A percentile compares a stretch with the other conserved stretches of the same genome.
Evolutionary conservation across 345 rosid species (phyloP).

Genomic region (Aethionema arabicum): DNA sequence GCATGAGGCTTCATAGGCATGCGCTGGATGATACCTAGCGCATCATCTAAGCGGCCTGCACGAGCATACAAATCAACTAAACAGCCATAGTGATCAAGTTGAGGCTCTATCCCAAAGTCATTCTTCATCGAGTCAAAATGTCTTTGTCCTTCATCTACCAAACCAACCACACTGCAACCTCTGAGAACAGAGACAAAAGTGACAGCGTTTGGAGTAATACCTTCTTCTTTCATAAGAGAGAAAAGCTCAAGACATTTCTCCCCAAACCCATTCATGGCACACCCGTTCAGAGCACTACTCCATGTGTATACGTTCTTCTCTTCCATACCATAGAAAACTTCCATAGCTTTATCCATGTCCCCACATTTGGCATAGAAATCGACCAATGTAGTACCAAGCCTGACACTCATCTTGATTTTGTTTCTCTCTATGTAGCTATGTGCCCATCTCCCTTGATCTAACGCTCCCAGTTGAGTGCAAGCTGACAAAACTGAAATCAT

Average conservation of each 20-base stretch:
- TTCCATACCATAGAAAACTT: constrained; percentile 52
- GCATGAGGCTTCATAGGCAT: constrained; percentile 66
- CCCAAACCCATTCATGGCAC: constrained; percentile 57
- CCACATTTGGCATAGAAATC: constrained; percentile 70
- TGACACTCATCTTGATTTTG: constrained; percentile 46
- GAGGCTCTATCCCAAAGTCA: constrained; percentile 53
- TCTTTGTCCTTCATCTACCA: constrained; percentile 51
- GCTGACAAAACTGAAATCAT: constrained; percentile 64
- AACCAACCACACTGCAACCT: constrained; percentile 58
- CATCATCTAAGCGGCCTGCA: constrained; percentile 53
- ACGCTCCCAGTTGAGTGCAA: constrained; percentile 56
- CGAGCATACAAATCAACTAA: constrained; percentile 64
- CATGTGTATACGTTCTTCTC: constrained; percentile 61
- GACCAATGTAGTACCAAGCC: constrained; percentile 55
- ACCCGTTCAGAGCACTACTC: constrained; percentile 58
- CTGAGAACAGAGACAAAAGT: constrained; percentile 55
- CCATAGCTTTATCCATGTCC: constrained; percentile 53
- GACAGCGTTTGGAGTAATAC: constrained; percentile 50
- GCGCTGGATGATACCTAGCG: constrained; percentile 40
- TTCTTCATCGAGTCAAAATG: constrained; percentile 51
- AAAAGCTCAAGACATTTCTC: constrained; percentile 54
- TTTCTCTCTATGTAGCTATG: constrained; percentile 54
- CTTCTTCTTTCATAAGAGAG: constrained; percentile 43
- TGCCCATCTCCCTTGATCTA: constrained; percentile 66
- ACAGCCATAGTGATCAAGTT: constrained; percentile 69